Conservation (phyloP, 2,329 filamentous ascomycete genomes). For the Phaeoacremonium minimum region DNA sequence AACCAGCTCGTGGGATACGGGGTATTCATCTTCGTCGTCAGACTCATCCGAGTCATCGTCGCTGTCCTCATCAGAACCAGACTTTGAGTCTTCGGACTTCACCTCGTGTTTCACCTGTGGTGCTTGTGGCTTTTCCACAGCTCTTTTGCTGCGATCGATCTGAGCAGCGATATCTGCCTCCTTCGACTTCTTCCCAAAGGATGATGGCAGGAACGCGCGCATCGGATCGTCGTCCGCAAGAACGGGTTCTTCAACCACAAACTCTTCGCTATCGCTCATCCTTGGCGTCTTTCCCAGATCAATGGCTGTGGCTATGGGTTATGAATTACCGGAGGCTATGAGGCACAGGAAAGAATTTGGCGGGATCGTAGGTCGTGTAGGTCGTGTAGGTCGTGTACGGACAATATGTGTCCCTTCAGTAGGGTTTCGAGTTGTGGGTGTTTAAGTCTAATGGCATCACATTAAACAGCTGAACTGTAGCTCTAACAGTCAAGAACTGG, state of each 20-base stretch:
- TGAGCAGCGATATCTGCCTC: constrained; percentile 73
- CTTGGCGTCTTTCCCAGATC: too few relatives aligned
- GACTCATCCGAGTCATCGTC: constrained; percentile 54
- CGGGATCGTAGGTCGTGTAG: too few relatives aligned
- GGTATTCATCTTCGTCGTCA: constrained; percentile 81
- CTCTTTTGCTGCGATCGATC: constrained; percentile 72
- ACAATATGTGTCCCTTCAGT: too few relatives aligned
- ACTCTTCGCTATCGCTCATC: constrained; percentile 60
- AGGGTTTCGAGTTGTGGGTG: too few relatives aligned
- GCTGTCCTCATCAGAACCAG: constrained; percentile 20
- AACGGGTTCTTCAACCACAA: constrained; percentile 50
- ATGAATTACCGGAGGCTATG: too few relatives aligned
- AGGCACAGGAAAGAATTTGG: too few relatives aligned
- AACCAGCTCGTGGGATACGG: constrained; percentile 87
- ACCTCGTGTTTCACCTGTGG: constrained; percentile 21
- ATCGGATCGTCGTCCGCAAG: constrained; percentile 64
- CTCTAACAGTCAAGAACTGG: too few relatives aligned
- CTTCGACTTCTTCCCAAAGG: constrained; percentile 79
- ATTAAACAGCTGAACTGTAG: too few relatives aligned
- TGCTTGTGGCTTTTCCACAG: constrained; percentile 31
- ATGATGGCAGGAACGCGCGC: constrained; percentile 71
- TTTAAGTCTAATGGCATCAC: too few relatives aligned
- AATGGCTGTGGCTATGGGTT: too few relatives aligned
- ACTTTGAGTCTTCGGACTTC: constrained; percentile 14
- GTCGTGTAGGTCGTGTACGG: too few relatives aligned